Base-by-base conservation (phyloP, 192 early-diverging fungal species). In the Chytriomyces hyalinus region DNA sequence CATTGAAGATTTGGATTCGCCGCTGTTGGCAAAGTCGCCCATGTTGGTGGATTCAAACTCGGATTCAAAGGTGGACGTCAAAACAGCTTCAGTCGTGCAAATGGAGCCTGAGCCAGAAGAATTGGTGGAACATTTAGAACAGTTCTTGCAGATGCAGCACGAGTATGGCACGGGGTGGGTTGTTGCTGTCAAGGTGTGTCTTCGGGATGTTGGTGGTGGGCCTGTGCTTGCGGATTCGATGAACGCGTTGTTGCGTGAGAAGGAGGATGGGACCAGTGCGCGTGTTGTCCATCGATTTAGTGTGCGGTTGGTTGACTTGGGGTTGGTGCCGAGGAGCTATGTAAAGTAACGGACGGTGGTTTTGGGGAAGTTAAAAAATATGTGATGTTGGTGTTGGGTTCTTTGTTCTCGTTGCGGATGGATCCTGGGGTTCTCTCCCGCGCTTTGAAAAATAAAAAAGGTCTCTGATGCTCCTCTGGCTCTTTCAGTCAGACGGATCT, bases 151-250 rank as follows among this genome's bases (percentile, higher is more conserved):
- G 8, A 70, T 70, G 68, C 68, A 70, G 50, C 20, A 20, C 6
- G 68, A 70, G 49, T 70, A 70, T 53, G 68, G 68, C 2, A 70
- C 11, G 15, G 68, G 68, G 0, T 70, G 68, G 68, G 68, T 70
- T 26, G 68, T 70, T 17, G 68, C 49, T 49, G 20, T 70, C 4
- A 70, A 70, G 43, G 22, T 70, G 46, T 9, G n/a, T 70, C 45
- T 49, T 0, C 49, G 26, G 47, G 68, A 70, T 53, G 68, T 70
- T 10, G 68, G 68, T 15, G 68, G 68, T 28, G 8, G 49, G 2
- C 8, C 68, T 28, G 10, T 24, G 13, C 62, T 26, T 28, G 46
- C 4, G 7, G 24, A 43, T 11, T 11, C 45, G 5, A 4, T 10
- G 26, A 47, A 1, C 8, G 43, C 66, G 9, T 46, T 11, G 13